Evolutionary conservation across 192 early-diverging fungal genomes (phyloP).

Genomic region (Entophlyctis helioformis): DNA sequence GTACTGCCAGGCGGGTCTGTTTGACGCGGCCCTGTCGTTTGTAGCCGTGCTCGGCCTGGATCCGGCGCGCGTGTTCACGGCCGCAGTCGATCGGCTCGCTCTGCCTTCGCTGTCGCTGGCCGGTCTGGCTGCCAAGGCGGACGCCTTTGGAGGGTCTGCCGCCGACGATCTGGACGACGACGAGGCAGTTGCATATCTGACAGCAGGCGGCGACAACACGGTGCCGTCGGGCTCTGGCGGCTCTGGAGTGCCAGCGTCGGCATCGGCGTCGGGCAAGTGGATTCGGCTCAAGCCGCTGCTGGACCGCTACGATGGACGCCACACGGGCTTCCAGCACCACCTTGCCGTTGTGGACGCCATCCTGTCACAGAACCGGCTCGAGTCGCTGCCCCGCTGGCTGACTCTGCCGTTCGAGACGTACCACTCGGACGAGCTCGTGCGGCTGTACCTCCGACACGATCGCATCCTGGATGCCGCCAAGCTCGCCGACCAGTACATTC

Average conservation of each 20-base stretch:
- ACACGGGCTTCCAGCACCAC: slow-evolving; percentile 2
- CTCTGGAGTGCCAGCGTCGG: slow-evolving; percentile 7
- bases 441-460: slow-evolving; percentile 14
- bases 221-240: too few species aligned
- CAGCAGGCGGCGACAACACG: too few species aligned
- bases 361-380: slow-evolving; percentile 6
- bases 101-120: neutral
- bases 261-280: slow-evolving; percentile 21
- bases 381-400: slow-evolving; percentile 17
- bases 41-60: slow-evolving; percentile 8
- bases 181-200: too few species aligned
- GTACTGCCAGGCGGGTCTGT: slow-evolving; percentile 6
- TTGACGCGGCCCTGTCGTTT: slow-evolving; percentile 16
- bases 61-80: slow-evolving; percentile 11
- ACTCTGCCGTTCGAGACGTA: neutral
- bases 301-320: slow-evolving; percentile 1
- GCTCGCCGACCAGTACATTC: slow-evolving; percentile 9
- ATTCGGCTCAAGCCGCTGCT: slow-evolving; percentile 9
- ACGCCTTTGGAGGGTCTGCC: neutral
- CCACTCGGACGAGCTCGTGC: slow-evolving; percentile 17
- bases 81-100: too few species aligned
- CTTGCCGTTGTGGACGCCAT: slow-evolving; percentile 8
- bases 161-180: slow-evolving; percentile 15
- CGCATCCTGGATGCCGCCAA: slow-evolving; percentile 7
- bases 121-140: neutral